These are phyloP conservation scores for Conticribra guillardii DNA, from an alignment of 108 stramenopile genomes.

Conservation along the genomic window DNA sequence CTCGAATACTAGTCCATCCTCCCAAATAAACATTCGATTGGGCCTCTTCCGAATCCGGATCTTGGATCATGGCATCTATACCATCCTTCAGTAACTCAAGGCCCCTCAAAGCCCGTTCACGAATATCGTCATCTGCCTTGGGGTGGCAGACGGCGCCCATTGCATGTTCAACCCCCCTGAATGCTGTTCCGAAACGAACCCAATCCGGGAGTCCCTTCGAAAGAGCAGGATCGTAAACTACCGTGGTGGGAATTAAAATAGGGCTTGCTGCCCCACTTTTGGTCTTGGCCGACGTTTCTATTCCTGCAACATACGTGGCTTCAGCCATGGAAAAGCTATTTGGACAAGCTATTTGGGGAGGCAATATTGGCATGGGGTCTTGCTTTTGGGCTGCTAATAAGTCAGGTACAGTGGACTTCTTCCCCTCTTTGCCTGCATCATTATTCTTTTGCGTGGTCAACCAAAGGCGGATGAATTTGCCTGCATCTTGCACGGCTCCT, in stretches of 20 bases:
- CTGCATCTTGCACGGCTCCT: conserved; percentile 45
- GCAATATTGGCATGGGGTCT: conserved; percentile 32
- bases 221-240: conserved; percentile 31
- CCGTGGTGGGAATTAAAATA: conserved; percentile 19
- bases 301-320: conserved; percentile 39
- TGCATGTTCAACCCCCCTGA: conserved; percentile 39
- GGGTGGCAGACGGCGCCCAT: conserved; percentile 40
- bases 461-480: conserved; percentile 43
- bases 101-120: conserved; percentile 14
- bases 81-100: conserved; percentile 11
- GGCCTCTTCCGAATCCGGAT: conserved; percentile 14
- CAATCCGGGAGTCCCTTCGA: conserved; percentile 39
- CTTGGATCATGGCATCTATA: background rate
- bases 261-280: conserved; percentile 35
- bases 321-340: conserved; percentile 50
- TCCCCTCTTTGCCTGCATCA: background rate
- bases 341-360: conserved; percentile 42
- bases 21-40: conserved; percentile 28
- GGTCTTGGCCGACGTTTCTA: conserved; percentile 24
- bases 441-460: conserved; percentile 7
- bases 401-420: conserved; percentile 20
- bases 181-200: conserved; percentile 34
- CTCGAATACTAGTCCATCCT: conserved; percentile 30
- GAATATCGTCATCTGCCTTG: conserved; percentile 28
- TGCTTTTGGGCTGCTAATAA: conserved; percentile 13